Base-by-base conservation (phyloP, 805 yeast genomes). In the Teunomyces gatunensis region DNA sequence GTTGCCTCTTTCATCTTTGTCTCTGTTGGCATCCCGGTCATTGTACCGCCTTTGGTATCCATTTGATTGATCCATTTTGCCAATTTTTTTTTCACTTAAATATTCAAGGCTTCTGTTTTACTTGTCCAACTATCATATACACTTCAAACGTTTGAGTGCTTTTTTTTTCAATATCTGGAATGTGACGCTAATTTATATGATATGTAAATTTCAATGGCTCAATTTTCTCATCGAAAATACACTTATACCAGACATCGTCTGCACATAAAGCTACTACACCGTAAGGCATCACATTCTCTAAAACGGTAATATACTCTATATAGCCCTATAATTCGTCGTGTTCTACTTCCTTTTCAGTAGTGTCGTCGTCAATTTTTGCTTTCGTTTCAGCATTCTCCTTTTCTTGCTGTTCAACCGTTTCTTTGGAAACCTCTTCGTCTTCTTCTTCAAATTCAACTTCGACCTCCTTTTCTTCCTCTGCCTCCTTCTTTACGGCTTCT, bases 271-370 rank as follows among this genome's bases (percentile, higher is more conserved):
- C 11, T 13, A 20, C 10, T 6, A 11, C 15, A 21, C 13, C n/a
- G 6, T 6, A 23, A 37, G n/a, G 34, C 34, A 32, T 10, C 34
- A 32, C 40, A 37, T 20, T n/a, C 40, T 27, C 29, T 20, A 37
- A 21, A 20, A 21, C 27, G 34, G 43, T 21, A 28, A 17, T 39
- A 39, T 27, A 29, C 25, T 29, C 43, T 39, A 28, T 29, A 40
- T 46, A 17, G 39, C 34, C 39, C 34, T 34, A 43, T 43, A 51
- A 49, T 47, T 61, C 68, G 40, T 56, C 65, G 36, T 60, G 60
- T 27, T 56, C 62, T 18, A 53, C 29, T 33, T 49, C 57, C 32
- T 46, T 47, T 6, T 34, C 37, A 12, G 44, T 32, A 23, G 47
- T 20, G 32, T 42, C 51, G 34, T 47, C 15, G 17, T 42, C 44